Conservation (phyloP, 2,329 filamentous ascomycete genomes). For the Diaporthe vexans region DNA sequence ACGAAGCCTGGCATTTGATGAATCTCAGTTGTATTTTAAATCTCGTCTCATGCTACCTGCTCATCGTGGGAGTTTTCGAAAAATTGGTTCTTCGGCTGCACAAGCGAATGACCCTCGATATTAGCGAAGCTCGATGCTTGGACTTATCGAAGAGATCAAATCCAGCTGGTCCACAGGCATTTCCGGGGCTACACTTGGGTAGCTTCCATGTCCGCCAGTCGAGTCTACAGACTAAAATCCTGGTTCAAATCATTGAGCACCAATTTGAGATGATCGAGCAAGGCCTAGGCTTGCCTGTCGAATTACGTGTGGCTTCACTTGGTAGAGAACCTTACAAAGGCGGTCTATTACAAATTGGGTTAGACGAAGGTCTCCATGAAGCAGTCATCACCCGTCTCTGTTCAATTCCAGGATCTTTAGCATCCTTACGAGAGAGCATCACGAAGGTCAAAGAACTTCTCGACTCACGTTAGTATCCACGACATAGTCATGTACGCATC, state of each 20-base stretch:
- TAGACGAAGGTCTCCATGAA: background rate
- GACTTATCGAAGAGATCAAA: background rate
- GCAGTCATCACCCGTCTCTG: background rate
- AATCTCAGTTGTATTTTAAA: conserved; percentile 7
- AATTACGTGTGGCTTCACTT: background rate
- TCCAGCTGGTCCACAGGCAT: background rate
- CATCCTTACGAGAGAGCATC: background rate
- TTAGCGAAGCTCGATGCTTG: background rate
- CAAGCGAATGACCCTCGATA: background rate
- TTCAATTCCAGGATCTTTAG: background rate
- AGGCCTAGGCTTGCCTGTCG: background rate
- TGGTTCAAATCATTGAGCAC: conserved; percentile 9
- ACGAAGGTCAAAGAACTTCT: background rate
- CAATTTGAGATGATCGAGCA: conserved; percentile 15
- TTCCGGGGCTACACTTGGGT: background rate
- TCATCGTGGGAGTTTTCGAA: background rate
- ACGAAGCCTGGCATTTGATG: background rate
- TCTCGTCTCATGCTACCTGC: background rate
- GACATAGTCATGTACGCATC: too few species aligned
- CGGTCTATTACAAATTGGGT: background rate
- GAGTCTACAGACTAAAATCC: background rate
- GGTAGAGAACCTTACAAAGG: background rate
- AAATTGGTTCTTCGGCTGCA: background rate
- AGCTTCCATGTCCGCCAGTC: conserved; percentile 1
- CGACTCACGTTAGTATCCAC: background rate